Percentiles rank a stretch among this genome's conserved stretches.
phyloP scores from a whole-genome alignment of 2,329 filamentous ascomycete species.

The Aureobasidium vineae region DNA sequence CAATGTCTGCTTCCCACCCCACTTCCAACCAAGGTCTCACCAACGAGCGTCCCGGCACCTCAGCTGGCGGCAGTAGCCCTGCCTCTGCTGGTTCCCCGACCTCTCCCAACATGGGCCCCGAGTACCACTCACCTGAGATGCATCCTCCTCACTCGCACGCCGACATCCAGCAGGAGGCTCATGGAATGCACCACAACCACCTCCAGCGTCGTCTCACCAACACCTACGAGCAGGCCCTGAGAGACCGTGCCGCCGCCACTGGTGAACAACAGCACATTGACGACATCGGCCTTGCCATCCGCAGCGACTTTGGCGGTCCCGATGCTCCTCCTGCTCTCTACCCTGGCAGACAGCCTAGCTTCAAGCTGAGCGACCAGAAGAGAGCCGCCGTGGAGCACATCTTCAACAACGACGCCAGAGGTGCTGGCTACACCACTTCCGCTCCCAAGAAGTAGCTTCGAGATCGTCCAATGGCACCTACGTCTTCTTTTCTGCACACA shows the following conservation, averaged over 20 bases:
- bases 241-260: conserved; percentile 25
- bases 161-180: conserved; percentile 18
- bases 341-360: conserved; percentile 33
- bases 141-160: conserved; percentile 19
- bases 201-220: conserved; percentile 32
- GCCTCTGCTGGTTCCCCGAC: conserved; percentile 12
- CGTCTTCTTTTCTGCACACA: conserved; percentile 11
- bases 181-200: conserved; percentile 13
- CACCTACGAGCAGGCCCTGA: conserved; percentile 36
- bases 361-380: conserved; percentile 36
- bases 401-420: conserved; percentile 28
- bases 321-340: conserved; percentile 28
- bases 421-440: conserved; percentile 14
- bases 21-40: conserved; percentile 24
- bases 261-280: conserved; percentile 8
- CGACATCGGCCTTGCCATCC: conserved; percentile 13
- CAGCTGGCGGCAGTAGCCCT: conserved; percentile 28
- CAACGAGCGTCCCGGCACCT: conserved; percentile 31
- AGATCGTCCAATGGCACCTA: neutral
- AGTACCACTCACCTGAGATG: conserved; percentile 17
- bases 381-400: conserved; percentile 35
- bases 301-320: conserved; percentile 19
- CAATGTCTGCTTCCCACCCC: conserved; percentile 20
- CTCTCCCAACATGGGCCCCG: conserved; percentile 21
- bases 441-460: conserved; percentile 1